Conservation (phyloP, 169 alveolate genomes). For the Eimeria praecox region DNA sequence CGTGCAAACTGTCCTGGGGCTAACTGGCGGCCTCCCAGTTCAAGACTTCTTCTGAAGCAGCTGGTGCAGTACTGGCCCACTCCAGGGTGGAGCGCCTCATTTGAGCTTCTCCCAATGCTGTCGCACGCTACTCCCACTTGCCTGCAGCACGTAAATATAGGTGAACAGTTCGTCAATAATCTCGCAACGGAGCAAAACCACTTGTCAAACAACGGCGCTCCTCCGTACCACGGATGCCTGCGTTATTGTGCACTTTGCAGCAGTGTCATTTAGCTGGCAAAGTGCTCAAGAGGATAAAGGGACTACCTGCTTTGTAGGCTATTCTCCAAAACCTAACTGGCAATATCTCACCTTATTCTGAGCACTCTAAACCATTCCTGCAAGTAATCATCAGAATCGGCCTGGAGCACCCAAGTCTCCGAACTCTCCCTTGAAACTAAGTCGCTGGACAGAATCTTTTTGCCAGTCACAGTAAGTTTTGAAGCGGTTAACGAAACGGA, state of each 20-base stretch:
- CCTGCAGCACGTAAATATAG: slow-evolving; percentile 12
- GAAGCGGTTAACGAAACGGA: slow-evolving; percentile 1
- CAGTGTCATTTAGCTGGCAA: not conserved
- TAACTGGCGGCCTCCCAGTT: slow-evolving; percentile 52
- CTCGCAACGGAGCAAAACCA: not conserved
- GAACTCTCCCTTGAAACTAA: slow-evolving; percentile 12
- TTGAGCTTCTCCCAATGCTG: slow-evolving; percentile 23
- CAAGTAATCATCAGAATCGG: slow-evolving; percentile 41
- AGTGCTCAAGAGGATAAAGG: not conserved
- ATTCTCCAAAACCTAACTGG: not conserved
- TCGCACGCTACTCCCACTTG: slow-evolving; percentile 42
- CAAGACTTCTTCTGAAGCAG: slow-evolving; percentile 51
- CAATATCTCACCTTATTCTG: slow-evolving; percentile 39
- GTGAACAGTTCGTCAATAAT: not conserved
- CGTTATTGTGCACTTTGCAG: not conserved
- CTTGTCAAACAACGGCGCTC: not conserved
- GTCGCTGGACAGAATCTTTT: slow-evolving; percentile 27
- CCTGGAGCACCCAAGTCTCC: slow-evolving; percentile 68
- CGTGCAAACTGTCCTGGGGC: slow-evolving; percentile 36
- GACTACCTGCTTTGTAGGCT: not conserved
- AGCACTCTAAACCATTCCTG: slow-evolving; percentile 69
- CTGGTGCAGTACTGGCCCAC: slow-evolving; percentile 76
- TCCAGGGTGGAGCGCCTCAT: slow-evolving; percentile 65
- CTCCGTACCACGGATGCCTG: not conserved
- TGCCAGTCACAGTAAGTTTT: slow-evolving; percentile 33